These are phyloP conservation scores for Alopecurus myosuroides DNA, from an alignment of 176 grass and related monocot genomes.

Conservation along the genomic window DNA sequence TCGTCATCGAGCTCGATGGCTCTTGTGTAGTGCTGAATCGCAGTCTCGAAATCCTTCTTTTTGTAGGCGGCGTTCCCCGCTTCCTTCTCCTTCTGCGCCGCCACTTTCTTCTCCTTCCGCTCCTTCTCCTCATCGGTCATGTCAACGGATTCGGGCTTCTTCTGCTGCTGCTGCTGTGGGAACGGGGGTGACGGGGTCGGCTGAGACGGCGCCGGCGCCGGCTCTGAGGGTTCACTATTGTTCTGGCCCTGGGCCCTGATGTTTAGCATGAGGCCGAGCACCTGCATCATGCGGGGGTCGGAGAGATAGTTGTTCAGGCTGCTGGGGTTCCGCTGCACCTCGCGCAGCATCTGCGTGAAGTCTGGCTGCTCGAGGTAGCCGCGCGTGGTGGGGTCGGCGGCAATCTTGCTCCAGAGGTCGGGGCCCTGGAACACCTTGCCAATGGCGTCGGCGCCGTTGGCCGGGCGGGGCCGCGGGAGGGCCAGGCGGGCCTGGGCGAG, in stretches of 20 bases:
- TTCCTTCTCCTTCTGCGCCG: conserved; percentile 85
- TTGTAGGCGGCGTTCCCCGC: conserved; percentile 91
- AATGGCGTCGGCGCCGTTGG: conserved; percentile 39
- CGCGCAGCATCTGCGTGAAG: conserved; percentile 78
- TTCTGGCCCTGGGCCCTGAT: conserved; percentile 55
- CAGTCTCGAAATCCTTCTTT: conserved; percentile 91
- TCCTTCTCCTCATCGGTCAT: conserved; percentile 50
- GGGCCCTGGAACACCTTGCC: conserved; percentile 82
- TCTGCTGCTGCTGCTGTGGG: not conserved
- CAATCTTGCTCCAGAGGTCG: conserved; percentile 85
- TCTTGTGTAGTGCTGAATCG: conserved; percentile 78
- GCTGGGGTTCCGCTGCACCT: conserved; percentile 78
- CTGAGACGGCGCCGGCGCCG: conserved; percentile 25
- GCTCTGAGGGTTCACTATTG: conserved; percentile 21
- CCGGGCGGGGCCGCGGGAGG: conserved; percentile 10
- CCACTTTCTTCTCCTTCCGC: conserved; percentile 58
- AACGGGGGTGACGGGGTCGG: conserved; percentile 3
- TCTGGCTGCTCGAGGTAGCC: conserved; percentile 79
- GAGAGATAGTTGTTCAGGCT: conserved; percentile 64
- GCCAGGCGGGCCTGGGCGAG: conserved; percentile 53
- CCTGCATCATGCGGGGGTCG: conserved; percentile 95
- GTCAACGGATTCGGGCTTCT: conserved; percentile 48
- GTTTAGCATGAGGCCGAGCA: conserved; percentile 85
- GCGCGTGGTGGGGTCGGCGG: conserved; percentile 71
- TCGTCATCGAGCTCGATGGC: conserved; percentile 75